These are phyloP conservation scores for Isabelozyma gotoi DNA, from an alignment of 805 yeast genomes.

Conservation along the genomic window DNA sequence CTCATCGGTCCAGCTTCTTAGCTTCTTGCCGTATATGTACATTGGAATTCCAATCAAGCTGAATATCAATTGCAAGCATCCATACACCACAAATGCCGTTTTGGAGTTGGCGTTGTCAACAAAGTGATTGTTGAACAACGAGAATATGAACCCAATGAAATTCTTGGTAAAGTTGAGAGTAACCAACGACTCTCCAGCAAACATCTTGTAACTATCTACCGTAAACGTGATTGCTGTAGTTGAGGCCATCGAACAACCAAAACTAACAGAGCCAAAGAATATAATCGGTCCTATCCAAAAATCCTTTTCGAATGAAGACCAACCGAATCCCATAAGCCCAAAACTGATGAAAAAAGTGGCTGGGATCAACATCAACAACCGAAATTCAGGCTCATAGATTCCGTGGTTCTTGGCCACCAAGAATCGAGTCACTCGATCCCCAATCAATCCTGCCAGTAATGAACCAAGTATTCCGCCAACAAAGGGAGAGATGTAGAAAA, in stretches of 20 bases:
- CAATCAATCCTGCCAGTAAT: slow-evolving; percentile 48
- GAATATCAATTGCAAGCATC: slow-evolving; percentile 48
- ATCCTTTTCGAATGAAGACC: slow-evolving; percentile 50
- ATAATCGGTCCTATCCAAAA: slow-evolving; percentile 58
- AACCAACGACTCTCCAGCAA: slow-evolving; percentile 59
- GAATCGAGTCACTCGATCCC: slow-evolving; percentile 48
- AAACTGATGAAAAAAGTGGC: slow-evolving; percentile 41
- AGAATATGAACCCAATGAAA: slow-evolving; percentile 53
- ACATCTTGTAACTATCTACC: slow-evolving; percentile 56
- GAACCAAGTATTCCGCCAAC: slow-evolving; percentile 60
- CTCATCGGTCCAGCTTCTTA: slow-evolving; percentile 52
- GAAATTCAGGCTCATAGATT: slow-evolving; percentile 61
- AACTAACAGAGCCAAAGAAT: slow-evolving; percentile 55
- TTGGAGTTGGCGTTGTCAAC: slow-evolving; percentile 40
- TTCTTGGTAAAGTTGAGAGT: slow-evolving; percentile 56
- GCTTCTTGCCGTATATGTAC: slow-evolving; percentile 53
- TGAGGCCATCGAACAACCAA: slow-evolving; percentile 61
- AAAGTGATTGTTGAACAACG: slow-evolving; percentile 54
- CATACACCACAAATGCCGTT: slow-evolving; percentile 52
- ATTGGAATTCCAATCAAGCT: slow-evolving; percentile 51
- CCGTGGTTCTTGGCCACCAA: slow-evolving; percentile 50
- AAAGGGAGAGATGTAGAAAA: slow-evolving; percentile 56
- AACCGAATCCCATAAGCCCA: slow-evolving; percentile 65
- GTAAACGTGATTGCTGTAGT: slow-evolving; percentile 62
- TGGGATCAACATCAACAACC: slow-evolving; percentile 54